Evolutionary conservation across 2,329 filamentous ascomycete species (phyloP).

Genomic region (Septoria petroselini): DNA sequence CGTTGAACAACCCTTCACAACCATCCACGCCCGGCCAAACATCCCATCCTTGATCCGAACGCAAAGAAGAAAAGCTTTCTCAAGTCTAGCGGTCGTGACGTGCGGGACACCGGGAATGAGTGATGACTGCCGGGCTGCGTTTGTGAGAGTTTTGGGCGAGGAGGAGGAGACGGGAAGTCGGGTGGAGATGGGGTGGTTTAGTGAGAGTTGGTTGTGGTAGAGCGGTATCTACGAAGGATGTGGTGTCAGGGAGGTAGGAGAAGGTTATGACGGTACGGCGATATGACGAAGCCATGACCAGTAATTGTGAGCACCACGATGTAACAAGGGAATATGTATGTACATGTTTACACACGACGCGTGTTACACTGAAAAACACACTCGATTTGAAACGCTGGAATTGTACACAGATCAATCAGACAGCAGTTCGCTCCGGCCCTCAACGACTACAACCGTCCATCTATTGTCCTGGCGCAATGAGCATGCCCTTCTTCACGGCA

Average conservation of each 20-base stretch:
- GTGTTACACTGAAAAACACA: no score
- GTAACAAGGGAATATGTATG: slow-evolving; percentile 11
- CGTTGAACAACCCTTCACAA: slow-evolving; percentile 11
- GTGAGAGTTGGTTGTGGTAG: no score
- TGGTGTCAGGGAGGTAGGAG: no score
- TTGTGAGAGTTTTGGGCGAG: slow-evolving; percentile 24
- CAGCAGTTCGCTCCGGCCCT: not conserved
- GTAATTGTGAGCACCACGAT: no score
- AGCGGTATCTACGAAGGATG: no score
- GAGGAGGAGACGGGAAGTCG: not conserved
- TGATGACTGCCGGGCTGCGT: slow-evolving; percentile 23
- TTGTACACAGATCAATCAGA: not conserved
- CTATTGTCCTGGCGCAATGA: slow-evolving; percentile 88
- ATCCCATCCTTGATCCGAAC: slow-evolving; percentile 22
- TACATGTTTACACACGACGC: no score
- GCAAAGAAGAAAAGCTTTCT: slow-evolving; percentile 13
- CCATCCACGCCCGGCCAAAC: slow-evolving; percentile 24
- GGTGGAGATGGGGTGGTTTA: no score
- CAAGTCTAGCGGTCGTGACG: slow-evolving; percentile 23
- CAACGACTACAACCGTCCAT: not conserved
- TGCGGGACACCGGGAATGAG: slow-evolving; percentile 25
- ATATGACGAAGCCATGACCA: no score
- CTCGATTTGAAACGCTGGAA: no score
- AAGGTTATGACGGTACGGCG: no score
- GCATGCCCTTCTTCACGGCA: slow-evolving; percentile 70